Percentiles rank a stretch among this genome's conserved stretches.
Evolutionary conservation across 1,284 basidiomycete species (phyloP).

Genomic region (Schizophyllum commune): DNA sequence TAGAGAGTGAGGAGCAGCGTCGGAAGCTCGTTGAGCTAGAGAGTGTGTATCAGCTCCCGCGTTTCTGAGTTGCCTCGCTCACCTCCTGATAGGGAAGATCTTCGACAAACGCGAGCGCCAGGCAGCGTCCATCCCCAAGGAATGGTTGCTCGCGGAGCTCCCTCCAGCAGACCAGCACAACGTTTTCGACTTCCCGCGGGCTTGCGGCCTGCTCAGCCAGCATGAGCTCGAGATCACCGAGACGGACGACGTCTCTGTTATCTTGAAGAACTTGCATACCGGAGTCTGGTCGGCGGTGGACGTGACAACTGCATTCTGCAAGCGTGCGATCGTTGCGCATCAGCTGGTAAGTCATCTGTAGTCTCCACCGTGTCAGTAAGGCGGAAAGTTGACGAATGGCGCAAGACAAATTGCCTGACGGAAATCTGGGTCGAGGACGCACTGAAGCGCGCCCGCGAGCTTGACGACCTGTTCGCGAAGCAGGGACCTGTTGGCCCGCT

Average conservation of each 20-base stretch:
- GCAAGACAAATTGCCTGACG: conserved; percentile 59
- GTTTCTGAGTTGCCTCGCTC: not conserved
- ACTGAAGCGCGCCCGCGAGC: conserved; percentile 43
- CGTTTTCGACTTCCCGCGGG: conserved; percentile 41
- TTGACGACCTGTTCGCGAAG: conserved; percentile 46
- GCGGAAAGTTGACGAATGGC: not conserved
- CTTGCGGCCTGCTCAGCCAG: conserved; percentile 45
- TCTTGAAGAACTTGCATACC: conserved; percentile 36
- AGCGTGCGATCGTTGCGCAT: conserved; percentile 71
- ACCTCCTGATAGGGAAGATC: not conserved
- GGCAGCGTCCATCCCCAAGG: conserved; percentile 39
- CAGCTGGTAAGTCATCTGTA: conserved; percentile 27
- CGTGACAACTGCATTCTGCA: conserved; percentile 68
- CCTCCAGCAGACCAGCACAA: conserved; percentile 29
- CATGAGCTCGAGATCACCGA: conserved; percentile 59
- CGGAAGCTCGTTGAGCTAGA: not conserved
- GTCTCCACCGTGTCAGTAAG: no score
- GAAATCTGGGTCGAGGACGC: conserved; percentile 62
- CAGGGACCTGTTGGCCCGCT: conserved; percentile 50
- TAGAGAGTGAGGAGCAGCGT: not conserved
- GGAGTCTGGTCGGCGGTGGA: conserved; percentile 55
- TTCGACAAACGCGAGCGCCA: conserved; percentile 18
- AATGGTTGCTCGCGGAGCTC: conserved; percentile 35
- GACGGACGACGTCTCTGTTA: conserved; percentile 34
- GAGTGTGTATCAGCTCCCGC: not conserved